These are phyloP conservation scores for Paxillus rubicundulus DNA, from an alignment of 768 basidiomycete genomes.

Conservation along the genomic window DNA sequence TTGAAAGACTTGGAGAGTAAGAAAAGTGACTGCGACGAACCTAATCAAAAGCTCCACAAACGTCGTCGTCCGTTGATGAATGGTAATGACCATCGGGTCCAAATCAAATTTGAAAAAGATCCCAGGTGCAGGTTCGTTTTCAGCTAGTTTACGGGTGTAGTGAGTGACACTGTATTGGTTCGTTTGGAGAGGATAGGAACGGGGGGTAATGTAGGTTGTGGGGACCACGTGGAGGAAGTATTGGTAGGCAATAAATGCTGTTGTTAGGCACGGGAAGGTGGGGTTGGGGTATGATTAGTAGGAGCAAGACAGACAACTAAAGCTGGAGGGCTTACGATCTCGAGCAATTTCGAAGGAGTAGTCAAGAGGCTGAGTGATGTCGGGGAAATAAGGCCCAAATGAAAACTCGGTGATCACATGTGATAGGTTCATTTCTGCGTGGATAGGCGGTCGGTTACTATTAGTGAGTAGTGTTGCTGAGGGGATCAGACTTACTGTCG, in stretches of 20 bases:
- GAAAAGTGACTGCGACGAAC: slow-evolving; percentile 19
- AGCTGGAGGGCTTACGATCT: slow-evolving; percentile 46
- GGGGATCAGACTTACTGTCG: slow-evolving; percentile 49
- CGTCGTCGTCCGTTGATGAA: slow-evolving; percentile 87
- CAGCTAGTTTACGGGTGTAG: slow-evolving; percentile 73
- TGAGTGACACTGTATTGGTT: slow-evolving; percentile 95
- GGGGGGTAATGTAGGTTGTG: slow-evolving; percentile 84
- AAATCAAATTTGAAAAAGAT: slow-evolving; percentile 99
- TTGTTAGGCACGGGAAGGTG: neutral
- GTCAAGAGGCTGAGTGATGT: slow-evolving; percentile 92
- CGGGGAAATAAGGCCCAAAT: slow-evolving; percentile 94
- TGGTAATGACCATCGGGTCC: slow-evolving; percentile 82
- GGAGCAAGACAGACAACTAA: too few relatives aligned
- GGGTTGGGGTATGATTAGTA: too few relatives aligned
- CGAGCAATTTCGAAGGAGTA: slow-evolving; percentile 76
- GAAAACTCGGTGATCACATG: slow-evolving; percentile 97
- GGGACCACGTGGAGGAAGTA: slow-evolving; percentile 96
- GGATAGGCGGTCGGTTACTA: neutral
- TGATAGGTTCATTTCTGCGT: slow-evolving; percentile 89
- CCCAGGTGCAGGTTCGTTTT: slow-evolving; percentile 82
- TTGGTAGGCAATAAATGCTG: slow-evolving; percentile 88
- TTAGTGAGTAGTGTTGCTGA: neutral
- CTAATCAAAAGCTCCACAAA: slow-evolving; percentile 81
- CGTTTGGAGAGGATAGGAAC: slow-evolving; percentile 60
- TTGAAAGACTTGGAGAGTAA: too few relatives aligned